Percentiles rank a stretch among this genome's conserved stretches.
These are phyloP conservation scores for Parathielavia appendiculata DNA, from an alignment of 495 filamentous ascomycete species.

Conservation along the genomic window DNA sequence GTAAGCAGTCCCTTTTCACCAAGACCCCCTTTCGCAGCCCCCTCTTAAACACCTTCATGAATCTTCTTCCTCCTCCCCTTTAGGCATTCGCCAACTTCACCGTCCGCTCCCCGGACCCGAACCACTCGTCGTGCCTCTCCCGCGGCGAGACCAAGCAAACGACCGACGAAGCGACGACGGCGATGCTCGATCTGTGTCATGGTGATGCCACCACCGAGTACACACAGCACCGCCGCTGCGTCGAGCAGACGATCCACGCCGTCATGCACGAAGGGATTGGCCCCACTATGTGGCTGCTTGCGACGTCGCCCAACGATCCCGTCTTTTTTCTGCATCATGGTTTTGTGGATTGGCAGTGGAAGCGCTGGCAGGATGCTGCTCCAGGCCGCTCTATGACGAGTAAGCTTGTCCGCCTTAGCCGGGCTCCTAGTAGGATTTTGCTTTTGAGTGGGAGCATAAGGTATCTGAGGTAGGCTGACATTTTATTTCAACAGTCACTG, in stretches of 20 bases:
- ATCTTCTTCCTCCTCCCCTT: too few species aligned
- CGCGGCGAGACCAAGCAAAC: not conserved
- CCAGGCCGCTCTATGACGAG: not conserved
- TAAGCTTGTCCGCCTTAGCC: not conserved
- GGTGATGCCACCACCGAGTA: not conserved
- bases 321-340: not conserved
- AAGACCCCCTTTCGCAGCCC: too few species aligned
- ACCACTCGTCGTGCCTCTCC: not conserved
- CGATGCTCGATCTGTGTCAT: not conserved
- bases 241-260: slow-evolving; percentile 1
- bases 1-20: not conserved
- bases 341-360: slow-evolving; percentile 1
- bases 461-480: too few species aligned
- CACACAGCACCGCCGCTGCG: not conserved
- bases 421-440: too few species aligned
- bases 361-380: not conserved
- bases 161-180: not conserved
- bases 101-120: not conserved
- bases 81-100: not conserved
- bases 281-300: not conserved
- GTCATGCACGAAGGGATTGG: not conserved
- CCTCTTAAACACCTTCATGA: too few species aligned
- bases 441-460: too few species aligned
- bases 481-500: not conserved
- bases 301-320: not conserved